Evolutionary conservation across 495 filamentous ascomycete genomes (phyloP).

Genomic region (Neurospora sp.): DNA sequence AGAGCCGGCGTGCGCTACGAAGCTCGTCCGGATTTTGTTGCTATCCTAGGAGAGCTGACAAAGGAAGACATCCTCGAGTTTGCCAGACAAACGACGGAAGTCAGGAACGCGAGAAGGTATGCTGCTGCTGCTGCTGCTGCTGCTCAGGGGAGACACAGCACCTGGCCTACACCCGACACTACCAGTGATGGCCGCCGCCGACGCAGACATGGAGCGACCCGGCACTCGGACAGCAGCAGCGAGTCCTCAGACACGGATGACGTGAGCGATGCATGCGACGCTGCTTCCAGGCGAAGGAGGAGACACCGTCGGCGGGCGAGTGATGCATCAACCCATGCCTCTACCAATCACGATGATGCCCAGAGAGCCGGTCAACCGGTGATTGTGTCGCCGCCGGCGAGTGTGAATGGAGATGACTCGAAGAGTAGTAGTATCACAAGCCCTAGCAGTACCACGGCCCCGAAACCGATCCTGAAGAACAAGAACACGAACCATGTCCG

Average conservation of each 20-base stretch:
- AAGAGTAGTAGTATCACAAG: conserved; percentile 31
- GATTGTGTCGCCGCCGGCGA: conserved; percentile 33
- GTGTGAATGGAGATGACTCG: conserved; percentile 15
- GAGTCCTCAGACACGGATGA: conserved; percentile 12
- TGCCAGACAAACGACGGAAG: conserved; percentile 44
- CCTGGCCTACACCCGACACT: conserved; percentile 8
- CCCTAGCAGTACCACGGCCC: conserved; percentile 27
- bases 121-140: neutral
- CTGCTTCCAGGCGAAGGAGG: neutral
- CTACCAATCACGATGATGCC: conserved; percentile 13
- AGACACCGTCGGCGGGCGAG: neutral
- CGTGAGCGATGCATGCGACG: conserved; percentile 12
- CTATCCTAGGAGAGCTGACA: conserved; percentile 52
- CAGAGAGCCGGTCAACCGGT: conserved; percentile 23
- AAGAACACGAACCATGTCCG: conserved; percentile 38
- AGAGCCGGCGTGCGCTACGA: conserved; percentile 58
- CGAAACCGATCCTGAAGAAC: conserved; percentile 44
- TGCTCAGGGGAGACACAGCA: neutral
- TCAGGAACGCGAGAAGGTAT: conserved; percentile 34
- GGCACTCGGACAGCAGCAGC: conserved; percentile 2
- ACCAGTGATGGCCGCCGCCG: conserved; percentile 2
- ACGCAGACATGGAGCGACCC: neutral
- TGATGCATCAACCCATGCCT: neutral
- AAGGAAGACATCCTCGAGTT: conserved; percentile 51
- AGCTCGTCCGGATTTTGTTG: conserved; percentile 56